These are phyloP conservation scores for Fusarium ramigenum DNA, from an alignment of 2,329 filamentous ascomycete species.

Conservation along the genomic window DNA sequence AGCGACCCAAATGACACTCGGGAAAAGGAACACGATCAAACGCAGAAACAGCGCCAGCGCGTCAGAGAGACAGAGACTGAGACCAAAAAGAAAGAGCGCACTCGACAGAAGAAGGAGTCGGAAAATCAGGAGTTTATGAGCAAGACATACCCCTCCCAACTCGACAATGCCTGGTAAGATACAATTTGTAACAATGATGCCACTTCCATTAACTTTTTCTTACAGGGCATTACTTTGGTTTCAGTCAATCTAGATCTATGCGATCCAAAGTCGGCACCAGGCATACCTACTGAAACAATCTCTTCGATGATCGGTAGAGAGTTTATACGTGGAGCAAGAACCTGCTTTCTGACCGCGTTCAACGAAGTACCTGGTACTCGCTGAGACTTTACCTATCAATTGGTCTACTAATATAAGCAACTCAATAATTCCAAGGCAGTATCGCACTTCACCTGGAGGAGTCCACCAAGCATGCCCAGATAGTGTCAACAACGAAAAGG, in stretches of 20 bases:
- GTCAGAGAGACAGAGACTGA: too few relatives aligned
- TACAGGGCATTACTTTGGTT: neutral
- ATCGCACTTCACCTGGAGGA: neutral
- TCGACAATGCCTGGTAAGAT: neutral
- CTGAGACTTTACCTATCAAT: neutral
- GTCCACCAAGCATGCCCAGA: neutral
- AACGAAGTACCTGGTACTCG: neutral
- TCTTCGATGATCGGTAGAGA: too few relatives aligned
- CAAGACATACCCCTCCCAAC: neutral
- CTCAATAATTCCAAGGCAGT: neutral
- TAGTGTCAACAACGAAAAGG: neutral
- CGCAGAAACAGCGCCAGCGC: too few relatives aligned
- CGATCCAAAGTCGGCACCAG: neutral
- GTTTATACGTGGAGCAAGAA: neutral
- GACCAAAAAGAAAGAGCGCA: too few relatives aligned
- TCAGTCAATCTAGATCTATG: too few relatives aligned
- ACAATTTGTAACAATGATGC: neutral
- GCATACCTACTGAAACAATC: neutral
- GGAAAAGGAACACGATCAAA: too few relatives aligned
- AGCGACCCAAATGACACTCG: too few relatives aligned
- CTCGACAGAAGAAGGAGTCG: too few relatives aligned
- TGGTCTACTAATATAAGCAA: neutral
- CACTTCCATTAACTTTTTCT: neutral
- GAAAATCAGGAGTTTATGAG: too few relatives aligned
- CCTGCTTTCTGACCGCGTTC: neutral